These are phyloP conservation scores for Halenospora varia DNA, from an alignment of 495 filamentous ascomycete genomes.

Conservation along the genomic window DNA sequence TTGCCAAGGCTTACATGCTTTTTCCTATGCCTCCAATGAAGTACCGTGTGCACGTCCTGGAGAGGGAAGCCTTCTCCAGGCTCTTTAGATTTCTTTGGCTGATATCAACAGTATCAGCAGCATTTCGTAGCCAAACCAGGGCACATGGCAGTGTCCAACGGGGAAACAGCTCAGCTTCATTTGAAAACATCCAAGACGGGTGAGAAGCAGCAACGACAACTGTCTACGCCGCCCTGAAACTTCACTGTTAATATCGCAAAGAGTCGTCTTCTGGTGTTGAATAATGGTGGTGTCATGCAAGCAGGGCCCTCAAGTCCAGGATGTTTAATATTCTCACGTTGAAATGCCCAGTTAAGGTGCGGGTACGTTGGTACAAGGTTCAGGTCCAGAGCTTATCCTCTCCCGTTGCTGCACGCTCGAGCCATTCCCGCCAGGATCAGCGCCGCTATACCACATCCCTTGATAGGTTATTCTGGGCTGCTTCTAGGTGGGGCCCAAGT, in stretches of 20 bases:
- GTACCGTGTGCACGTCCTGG: background rate
- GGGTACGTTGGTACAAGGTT: background rate
- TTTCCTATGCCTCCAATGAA: background rate
- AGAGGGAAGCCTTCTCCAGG: background rate
- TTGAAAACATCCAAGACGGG: background rate
- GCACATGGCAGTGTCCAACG: no score
- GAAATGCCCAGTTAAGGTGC: background rate
- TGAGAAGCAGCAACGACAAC: background rate
- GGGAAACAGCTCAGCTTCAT: background rate
- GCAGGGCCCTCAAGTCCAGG: background rate
- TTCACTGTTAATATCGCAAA: background rate
- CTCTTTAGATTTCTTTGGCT: background rate
- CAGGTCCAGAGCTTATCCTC: no score
- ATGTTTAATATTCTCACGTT: background rate
- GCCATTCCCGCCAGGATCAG: background rate
- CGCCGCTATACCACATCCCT: background rate
- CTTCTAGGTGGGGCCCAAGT: no score
- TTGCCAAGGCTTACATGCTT: background rate
- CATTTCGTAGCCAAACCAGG: no score
- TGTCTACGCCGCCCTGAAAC: background rate
- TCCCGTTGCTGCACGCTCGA: no score
- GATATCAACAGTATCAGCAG: no score
- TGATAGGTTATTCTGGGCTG: no score
- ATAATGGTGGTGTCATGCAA: background rate
- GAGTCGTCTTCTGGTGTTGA: background rate